phyloP scores from a whole-genome alignment of 129 eudicot species.

The Scalesia atractyloides region DNA sequence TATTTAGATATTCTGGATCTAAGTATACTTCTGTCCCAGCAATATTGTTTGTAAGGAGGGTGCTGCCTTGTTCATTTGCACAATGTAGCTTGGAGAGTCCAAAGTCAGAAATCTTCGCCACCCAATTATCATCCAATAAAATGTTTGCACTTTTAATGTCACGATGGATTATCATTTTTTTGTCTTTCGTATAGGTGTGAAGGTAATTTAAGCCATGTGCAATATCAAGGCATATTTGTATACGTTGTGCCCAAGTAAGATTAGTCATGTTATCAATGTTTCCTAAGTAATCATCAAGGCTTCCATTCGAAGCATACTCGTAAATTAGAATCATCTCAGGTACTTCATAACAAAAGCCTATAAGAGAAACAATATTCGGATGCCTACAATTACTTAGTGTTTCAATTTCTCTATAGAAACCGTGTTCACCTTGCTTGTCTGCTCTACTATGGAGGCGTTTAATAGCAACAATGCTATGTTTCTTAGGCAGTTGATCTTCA shows the following conservation, averaged over 20 bases:
- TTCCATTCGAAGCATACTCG: slow-evolving; percentile 4
- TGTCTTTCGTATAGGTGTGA: neutral
- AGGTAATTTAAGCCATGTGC: slow-evolving; percentile 4
- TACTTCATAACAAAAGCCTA: neutral
- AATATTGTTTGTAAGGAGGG: neutral
- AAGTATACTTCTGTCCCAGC: neutral
- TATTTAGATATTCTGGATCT: neutral
- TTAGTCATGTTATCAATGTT: neutral
- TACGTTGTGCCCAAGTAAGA: slow-evolving; percentile 6
- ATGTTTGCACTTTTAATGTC: slow-evolving; percentile 8
- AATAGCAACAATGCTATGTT: neutral
- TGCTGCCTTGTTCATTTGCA: slow-evolving; percentile 1
- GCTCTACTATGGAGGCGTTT: neutral
- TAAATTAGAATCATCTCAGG: neutral
- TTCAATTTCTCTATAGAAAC: neutral
- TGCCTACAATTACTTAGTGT: neutral
- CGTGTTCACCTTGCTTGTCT: neutral
- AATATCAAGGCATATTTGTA: slow-evolving; percentile 9
- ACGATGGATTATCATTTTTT: neutral
- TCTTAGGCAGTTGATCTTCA: neutral
- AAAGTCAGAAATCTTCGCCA: slow-evolving; percentile 1
- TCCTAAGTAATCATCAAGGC: neutral
- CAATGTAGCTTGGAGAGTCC: neutral
- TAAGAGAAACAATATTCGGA: neutral
- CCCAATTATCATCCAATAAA: neutral